Percentiles rank a stretch among this genome's conserved stretches.
phyloP scores from a whole-genome alignment of 495 filamentous ascomycete species.

The Neurospora sp. region DNA sequence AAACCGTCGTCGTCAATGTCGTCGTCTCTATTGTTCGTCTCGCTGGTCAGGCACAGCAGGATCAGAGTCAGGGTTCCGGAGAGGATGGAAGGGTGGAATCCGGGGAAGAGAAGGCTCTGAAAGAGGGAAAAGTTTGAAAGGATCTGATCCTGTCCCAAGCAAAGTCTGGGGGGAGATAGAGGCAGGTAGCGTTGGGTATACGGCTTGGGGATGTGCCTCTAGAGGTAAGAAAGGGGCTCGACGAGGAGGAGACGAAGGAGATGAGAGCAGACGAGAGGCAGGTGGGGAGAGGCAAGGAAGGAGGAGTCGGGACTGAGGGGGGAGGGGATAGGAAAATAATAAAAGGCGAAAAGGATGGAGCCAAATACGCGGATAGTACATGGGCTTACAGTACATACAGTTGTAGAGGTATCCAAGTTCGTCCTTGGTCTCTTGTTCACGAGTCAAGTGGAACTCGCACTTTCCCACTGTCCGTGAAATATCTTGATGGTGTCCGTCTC shows the following conservation, averaged over 20 bases:
- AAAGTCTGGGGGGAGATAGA: not conserved
- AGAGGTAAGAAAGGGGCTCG: not conserved
- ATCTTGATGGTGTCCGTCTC: not conserved
- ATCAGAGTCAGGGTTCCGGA: not conserved
- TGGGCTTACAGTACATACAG: not conserved
- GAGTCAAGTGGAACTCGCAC: not conserved
- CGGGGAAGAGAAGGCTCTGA: not conserved
- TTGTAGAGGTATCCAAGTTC: not conserved
- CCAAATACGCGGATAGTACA: not conserved
- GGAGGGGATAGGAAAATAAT: not conserved
- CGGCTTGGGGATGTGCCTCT: not conserved
- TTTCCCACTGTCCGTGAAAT: not conserved
- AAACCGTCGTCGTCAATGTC: not conserved
- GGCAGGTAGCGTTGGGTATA: not conserved
- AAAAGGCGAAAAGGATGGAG: not conserved
- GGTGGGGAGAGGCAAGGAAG: not conserved
- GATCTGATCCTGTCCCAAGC: not conserved
- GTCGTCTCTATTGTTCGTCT: not conserved
- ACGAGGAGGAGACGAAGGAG: not conserved
- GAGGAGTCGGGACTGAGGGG: not conserved
- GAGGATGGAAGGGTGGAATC: not conserved
- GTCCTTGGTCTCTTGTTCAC: not conserved
- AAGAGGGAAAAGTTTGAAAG: not conserved
- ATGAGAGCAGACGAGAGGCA: not conserved
- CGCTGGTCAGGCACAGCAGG: not conserved